Conservation (phyloP, 2,329 filamentous ascomycete genomes). For the Pseudocercospora fuligena region DNA sequence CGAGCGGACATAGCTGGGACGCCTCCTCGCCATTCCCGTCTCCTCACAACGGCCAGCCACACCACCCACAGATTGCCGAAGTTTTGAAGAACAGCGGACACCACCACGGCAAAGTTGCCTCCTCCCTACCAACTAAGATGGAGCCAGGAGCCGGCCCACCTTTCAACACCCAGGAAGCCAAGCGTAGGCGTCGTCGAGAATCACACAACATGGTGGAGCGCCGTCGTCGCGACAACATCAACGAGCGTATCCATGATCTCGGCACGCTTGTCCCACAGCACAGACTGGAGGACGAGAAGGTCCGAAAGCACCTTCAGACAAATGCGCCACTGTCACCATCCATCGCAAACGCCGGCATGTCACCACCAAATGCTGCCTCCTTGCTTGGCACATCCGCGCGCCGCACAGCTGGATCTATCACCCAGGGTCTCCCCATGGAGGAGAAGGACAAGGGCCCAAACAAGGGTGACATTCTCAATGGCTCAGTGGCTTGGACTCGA, state of each 20-base stretch:
- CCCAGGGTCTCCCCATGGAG: conserved; percentile 87
- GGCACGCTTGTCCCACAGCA: conserved; percentile 91
- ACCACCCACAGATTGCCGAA: conserved; percentile 81
- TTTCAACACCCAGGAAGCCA: conserved; percentile 86
- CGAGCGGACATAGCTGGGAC: conserved; percentile 76
- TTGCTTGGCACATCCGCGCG: conserved; percentile 87
- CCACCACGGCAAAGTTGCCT: conserved; percentile 40
- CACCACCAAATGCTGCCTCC: conserved; percentile 79
- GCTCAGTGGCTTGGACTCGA: conserved; percentile 93
- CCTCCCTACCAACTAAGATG: conserved; percentile 86
- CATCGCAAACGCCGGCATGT: conserved; percentile 68
- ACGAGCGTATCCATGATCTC: conserved; percentile 95
- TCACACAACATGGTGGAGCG: conserved; percentile 97
- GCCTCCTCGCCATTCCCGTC: conserved; percentile 86
- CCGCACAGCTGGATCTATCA: conserved; percentile 73
- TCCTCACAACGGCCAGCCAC: conserved; percentile 66
- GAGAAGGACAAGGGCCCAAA: conserved; percentile 99
- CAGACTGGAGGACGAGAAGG: conserved; percentile 93
- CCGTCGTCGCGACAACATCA: conserved; percentile 94
- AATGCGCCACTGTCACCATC: conserved; percentile 88
- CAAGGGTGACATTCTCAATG: conserved; percentile 98
- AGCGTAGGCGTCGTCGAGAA: conserved; percentile 86
- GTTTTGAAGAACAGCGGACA: conserved; percentile 86
- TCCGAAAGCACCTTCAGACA: conserved; percentile 91
- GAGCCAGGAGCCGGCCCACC: conserved; percentile 57